These are phyloP conservation scores for Vigna mungo DNA, from an alignment of 306 rosid species.

Conservation along the genomic window DNA sequence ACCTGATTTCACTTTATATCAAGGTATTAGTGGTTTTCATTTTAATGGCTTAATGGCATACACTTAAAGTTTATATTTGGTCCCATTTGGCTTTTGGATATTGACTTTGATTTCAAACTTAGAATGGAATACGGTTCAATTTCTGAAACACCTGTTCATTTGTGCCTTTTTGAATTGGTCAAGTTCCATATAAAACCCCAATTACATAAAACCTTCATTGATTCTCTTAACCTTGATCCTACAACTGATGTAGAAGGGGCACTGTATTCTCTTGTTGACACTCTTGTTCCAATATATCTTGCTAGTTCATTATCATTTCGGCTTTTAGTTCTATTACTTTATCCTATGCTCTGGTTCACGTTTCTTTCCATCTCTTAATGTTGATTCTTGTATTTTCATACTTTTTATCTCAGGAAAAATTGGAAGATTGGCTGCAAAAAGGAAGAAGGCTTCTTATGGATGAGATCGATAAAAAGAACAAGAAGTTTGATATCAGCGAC, in stretches of 20 bases:
- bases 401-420: constrained; percentile 72
- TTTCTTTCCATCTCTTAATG: background rate
- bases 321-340: constrained; percentile 14
- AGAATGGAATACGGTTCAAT: constrained; percentile 12
- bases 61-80: constrained; percentile 5
- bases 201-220: background rate
- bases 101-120: constrained; percentile 22
- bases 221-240: background rate
- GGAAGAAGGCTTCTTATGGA: constrained; percentile 68
- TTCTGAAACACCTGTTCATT: background rate
- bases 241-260: background rate
- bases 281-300: constrained; percentile 2
- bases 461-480: constrained; percentile 58
- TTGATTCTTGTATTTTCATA: background rate
- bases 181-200: background rate
- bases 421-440: constrained; percentile 86
- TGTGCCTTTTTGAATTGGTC: constrained; percentile 22
- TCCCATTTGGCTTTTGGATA: background rate
- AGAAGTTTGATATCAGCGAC: constrained; percentile 55
- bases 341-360: background rate
- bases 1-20: constrained; percentile 82
- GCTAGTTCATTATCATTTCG: background rate
- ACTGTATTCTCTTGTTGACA: background rate
- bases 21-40: constrained; percentile 61
- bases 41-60: constrained; percentile 9